Conservation (phyloP, 768 basidiomycete genomes). For the Amyloporia xantha region DNA sequence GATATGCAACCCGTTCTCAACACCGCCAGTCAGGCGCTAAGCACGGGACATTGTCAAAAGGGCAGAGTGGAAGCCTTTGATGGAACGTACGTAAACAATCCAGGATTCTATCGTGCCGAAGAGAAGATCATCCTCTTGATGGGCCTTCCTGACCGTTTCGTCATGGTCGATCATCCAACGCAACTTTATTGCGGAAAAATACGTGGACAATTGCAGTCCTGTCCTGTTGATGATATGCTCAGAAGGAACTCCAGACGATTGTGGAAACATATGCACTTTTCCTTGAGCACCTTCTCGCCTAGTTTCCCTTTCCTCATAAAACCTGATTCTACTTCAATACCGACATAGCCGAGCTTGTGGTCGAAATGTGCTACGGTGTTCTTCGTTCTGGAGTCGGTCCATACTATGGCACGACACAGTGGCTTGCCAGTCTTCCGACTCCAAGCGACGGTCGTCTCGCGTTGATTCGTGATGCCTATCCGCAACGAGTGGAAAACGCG, state of each 20-base stretch:
- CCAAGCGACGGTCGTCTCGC: constrained; percentile 95
- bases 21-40: constrained; percentile 82
- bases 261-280: constrained; percentile 44
- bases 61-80: no score
- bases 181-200: constrained; percentile 95
- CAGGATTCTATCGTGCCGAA: constrained; percentile 98
- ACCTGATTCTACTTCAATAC: constrained; percentile 66
- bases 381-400: constrained; percentile 94
- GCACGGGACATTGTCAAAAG: neutral
- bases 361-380: constrained; percentile 77
- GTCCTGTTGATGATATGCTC: constrained; percentile 37
- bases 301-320: constrained; percentile 66
- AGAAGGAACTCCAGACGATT: neutral
- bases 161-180: constrained; percentile 95
- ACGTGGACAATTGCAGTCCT: constrained; percentile 92
- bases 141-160: constrained; percentile 67
- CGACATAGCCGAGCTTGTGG: constrained; percentile 60
- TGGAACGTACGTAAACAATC: constrained; percentile 76
- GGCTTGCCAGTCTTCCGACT: constrained; percentile 85
- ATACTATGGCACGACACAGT: constrained; percentile 85
- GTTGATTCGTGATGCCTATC: constrained; percentile 95
- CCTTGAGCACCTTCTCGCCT: constrained; percentile 54
- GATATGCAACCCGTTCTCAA: constrained; percentile 64
- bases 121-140: constrained; percentile 71
- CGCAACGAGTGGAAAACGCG: constrained; percentile 1